Percentiles rank a stretch among this genome's conserved stretches.
Conservation (phyloP, 148 eudicot species). For the Chenopodium formosanum region DNA sequence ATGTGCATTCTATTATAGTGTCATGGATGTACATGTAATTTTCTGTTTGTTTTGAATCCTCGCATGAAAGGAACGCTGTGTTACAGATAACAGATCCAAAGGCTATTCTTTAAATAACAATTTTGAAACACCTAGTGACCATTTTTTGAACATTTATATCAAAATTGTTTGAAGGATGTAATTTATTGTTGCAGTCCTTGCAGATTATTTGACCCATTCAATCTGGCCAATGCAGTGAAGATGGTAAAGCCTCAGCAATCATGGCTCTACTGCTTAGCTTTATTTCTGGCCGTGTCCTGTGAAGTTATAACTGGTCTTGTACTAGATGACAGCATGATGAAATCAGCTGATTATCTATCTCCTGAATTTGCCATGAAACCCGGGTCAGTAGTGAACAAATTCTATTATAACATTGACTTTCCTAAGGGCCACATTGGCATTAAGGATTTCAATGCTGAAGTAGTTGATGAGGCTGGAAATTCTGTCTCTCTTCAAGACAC, state of each 20-base stretch:
- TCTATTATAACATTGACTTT: conserved; percentile 58
- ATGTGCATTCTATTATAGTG: neutral
- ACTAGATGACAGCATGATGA: conserved; percentile 26
- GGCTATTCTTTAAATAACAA: too few relatives aligned
- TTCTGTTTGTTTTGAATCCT: neutral
- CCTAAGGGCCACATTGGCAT: conserved; percentile 76
- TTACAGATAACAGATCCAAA: neutral
- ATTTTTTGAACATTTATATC: neutral
- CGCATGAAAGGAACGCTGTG: neutral
- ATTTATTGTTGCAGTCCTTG: neutral
- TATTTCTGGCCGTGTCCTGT: conserved; percentile 27
- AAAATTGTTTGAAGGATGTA: too few relatives aligned
- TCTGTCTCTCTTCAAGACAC: conserved; percentile 77
- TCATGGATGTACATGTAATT: neutral
- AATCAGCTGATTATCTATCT: conserved; percentile 53
- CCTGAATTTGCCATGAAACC: conserved; percentile 64
- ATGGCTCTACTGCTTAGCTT: conserved; percentile 27
- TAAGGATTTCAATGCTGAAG: conserved; percentile 77
- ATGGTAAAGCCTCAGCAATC: conserved; percentile 30
- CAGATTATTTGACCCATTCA: neutral
- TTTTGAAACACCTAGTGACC: neutral
- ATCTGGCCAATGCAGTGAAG: conserved; percentile 13
- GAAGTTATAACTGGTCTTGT: conserved; percentile 30
- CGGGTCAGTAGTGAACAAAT: conserved; percentile 63
- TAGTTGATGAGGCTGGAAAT: conserved; percentile 73